Conservation (phyloP, 116 monocot species). For the Cymodocea nodosa region DNA sequence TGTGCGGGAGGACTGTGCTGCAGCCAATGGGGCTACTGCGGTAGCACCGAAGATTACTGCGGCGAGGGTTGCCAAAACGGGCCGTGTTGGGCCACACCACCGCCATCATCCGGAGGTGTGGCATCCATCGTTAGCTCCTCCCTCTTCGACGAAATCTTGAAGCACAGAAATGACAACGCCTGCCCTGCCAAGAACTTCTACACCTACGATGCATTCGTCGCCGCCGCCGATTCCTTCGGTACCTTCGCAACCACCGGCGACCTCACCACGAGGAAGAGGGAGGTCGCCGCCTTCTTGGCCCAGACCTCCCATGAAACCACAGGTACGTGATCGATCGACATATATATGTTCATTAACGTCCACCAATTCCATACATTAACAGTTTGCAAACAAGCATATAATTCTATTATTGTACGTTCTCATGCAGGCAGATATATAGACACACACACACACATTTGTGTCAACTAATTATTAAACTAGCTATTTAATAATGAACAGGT, state of each 20-base stretch:
- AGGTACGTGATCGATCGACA: too few relatives aligned
- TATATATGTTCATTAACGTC: too few relatives aligned
- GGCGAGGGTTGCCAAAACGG: constrained; percentile 9
- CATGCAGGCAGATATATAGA: too few relatives aligned
- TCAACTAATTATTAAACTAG: too few relatives aligned
- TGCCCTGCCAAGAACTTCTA: constrained; percentile 30
- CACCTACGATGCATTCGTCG: constrained; percentile 32
- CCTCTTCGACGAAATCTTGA: constrained; percentile 28
- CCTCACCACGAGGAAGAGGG: constrained; percentile 14
- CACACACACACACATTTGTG: too few relatives aligned
- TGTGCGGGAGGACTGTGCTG: constrained; percentile 10
- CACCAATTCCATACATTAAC: too few relatives aligned
- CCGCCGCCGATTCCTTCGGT: constrained; percentile 20
- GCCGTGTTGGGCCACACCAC: background rate
- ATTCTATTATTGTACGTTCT: too few relatives aligned
- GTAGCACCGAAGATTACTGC: constrained; percentile 7
- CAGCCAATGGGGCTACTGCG: constrained; percentile 14
- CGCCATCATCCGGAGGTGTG: too few relatives aligned
- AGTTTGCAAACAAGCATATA: too few relatives aligned
- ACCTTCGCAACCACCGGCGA: constrained; percentile 25
- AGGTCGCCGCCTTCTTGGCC: constrained; percentile 43
- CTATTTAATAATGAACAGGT: too few relatives aligned
- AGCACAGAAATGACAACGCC: constrained; percentile 25
- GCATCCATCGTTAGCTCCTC: constrained; percentile 8
- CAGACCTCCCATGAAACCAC: constrained; percentile 45